Evolutionary conservation across 179 eudicot genomes (phyloP).

Genomic region (Drosera spatulata): DNA sequence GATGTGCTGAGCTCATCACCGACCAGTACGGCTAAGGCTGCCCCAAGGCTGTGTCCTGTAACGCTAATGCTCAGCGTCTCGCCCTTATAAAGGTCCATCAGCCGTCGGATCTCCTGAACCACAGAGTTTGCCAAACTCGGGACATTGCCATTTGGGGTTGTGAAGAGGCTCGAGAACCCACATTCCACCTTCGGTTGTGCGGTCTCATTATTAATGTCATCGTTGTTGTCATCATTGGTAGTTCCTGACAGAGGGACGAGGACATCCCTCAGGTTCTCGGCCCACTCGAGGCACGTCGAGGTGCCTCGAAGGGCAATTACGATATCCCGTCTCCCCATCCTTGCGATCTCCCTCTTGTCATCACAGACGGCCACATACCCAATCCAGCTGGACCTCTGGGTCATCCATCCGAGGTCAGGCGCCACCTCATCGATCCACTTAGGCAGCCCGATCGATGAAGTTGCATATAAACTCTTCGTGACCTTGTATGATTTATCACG

Average conservation of each 20-base stretch:
- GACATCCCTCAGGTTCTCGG: constrained; percentile 28
- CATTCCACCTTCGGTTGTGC: constrained; percentile 53
- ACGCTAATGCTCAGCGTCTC: constrained; percentile 71
- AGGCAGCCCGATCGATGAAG: constrained; percentile 34
- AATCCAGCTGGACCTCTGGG: constrained; percentile 61
- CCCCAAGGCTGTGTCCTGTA: constrained; percentile 44
- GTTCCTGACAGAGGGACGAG: constrained; percentile 27
- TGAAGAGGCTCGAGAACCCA: constrained; percentile 12
- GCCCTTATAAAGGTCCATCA: constrained; percentile 52
- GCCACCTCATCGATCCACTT: constrained; percentile 44
- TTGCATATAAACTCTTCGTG: constrained; percentile 28
- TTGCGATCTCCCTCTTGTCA: constrained; percentile 52
- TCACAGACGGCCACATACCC: constrained; percentile 84
- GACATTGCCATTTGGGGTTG: constrained; percentile 33
- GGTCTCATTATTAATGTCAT: neutral
- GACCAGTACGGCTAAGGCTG: constrained; percentile 46
- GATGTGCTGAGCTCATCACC: constrained; percentile 44
- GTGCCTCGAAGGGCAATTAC: constrained; percentile 36
- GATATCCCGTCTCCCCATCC: constrained; percentile 86
- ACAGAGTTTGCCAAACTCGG: constrained; percentile 69
- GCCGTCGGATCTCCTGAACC: constrained; percentile 42
- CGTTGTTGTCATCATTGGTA: constrained; percentile 2
- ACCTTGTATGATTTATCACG: constrained; percentile 28
- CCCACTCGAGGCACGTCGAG: constrained; percentile 97
- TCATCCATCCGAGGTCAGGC: constrained; percentile 64